Conservation (phyloP, 306 rosid genomes). For the Crotalaria pallida region DNA sequence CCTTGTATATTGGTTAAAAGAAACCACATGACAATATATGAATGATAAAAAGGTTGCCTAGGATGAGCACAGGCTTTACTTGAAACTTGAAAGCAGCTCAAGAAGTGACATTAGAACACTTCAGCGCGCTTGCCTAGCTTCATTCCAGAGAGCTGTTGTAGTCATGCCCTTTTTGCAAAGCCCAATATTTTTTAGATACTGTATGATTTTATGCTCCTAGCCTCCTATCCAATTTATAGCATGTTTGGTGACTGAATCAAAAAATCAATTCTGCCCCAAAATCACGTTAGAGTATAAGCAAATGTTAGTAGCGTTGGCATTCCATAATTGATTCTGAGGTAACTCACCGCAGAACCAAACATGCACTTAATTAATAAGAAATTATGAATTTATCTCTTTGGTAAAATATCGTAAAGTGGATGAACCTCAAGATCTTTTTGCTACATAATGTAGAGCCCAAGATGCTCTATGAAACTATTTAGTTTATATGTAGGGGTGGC, state of each 20-base stretch:
- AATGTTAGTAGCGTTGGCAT: no score
- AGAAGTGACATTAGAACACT: neutral
- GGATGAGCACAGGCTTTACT: neutral
- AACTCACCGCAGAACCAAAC: no score
- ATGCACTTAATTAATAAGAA: no score
- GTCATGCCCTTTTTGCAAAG: neutral
- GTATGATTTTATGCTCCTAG: no score
- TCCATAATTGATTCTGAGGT: no score
- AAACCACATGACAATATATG: neutral
- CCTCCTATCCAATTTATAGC: neutral
- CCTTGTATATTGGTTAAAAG: neutral
- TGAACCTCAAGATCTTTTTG: neutral
- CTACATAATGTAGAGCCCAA: neutral
- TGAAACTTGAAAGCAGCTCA: neutral
- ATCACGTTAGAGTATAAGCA: no score
- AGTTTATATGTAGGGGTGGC: no score
- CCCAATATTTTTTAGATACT: no score
- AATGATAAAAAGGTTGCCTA: neutral
- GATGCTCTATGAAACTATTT: conserved; percentile 3
- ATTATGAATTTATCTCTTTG: neutral
- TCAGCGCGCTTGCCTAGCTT: neutral
- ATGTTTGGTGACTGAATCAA: no score
- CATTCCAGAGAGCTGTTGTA: neutral
- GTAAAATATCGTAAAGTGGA: neutral
- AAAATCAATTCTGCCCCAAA: no score